Base-by-base conservation (phyloP, 2,329 filamentous ascomycete genomes). In the Beauveria rudraprayagi region DNA sequence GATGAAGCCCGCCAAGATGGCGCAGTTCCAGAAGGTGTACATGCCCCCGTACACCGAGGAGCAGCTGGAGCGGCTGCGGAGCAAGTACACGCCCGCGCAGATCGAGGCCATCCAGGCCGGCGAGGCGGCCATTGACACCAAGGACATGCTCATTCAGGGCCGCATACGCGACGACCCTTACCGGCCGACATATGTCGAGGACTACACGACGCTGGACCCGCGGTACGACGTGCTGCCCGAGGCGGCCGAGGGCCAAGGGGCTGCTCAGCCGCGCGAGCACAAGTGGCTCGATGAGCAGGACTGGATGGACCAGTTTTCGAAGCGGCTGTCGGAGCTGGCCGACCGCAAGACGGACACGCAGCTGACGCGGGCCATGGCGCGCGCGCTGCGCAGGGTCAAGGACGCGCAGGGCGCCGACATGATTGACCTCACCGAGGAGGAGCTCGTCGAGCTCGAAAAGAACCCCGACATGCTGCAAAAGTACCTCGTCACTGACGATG, bases 81-180 rank as follows among this genome's bases (percentile, higher is more conserved):
- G 84, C 69, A 83, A 83, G 67, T 97, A 96, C 78, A 90, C 91
- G 0, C 81, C 87, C 17, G 85, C 88, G 71, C 93, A 97, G 77
- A 80, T 95, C 67, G 85, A 84, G 61, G 91, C 92, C 61, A 85
- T 97, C 71, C 81, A 89, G 75, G 89, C 89, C 53, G 92, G 88
- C 68, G 92, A 97, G 75, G 77, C 82, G 63, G 85, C 89, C 66
- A 86, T 97, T 71, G 82, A 89, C 70, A 78, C 87, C 10, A 79
- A 85, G 66, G 91, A 97, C 73, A 72, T 97, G 70, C 80, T 87
- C 47, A 79, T 84, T 40, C 89, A 94, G 75, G 90, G 87, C 65
- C 81, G 84, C 48, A 74, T 90, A 67, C 86, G 91, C 63, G 81
- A 78, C 60, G 92, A 96, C 71, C 82, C 86, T 9, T 89, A 90